These are phyloP conservation scores for Dunaliella salina DNA, from an alignment of 163 green algal species.

Conservation along the genomic window DNA sequence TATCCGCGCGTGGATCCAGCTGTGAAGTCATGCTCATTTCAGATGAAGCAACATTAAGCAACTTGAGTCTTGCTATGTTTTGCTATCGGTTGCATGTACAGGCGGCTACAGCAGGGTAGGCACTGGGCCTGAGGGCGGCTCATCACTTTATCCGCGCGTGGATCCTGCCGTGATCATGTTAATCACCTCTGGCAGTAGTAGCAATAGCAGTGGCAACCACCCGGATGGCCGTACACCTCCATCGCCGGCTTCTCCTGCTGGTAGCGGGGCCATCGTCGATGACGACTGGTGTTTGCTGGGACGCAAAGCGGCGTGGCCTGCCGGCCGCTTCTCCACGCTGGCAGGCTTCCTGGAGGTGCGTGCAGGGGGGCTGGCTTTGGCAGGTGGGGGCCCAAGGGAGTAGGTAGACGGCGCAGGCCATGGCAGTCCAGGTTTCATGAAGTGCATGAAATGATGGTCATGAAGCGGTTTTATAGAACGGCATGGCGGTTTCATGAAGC, in stretches of 20 bases:
- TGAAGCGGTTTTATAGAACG: no score
- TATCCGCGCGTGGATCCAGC: conserved; percentile 74
- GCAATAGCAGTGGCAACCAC: neutral
- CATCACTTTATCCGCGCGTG: conserved; percentile 51
- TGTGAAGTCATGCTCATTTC: conserved; percentile 65
- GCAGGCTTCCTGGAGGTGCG: conserved; percentile 78
- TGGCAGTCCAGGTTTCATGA: no score
- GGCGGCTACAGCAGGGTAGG: neutral
- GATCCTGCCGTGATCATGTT: conserved; percentile 75
- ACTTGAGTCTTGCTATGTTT: no score
- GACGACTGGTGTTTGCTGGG: conserved; percentile 68
- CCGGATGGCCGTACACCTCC: no score
- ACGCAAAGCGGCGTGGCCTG: conserved; percentile 62
- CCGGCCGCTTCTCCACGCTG: conserved; percentile 59
- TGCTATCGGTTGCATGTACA: neutral
- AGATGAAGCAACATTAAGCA: no score
- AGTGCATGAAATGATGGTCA: no score
- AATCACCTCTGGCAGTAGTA: neutral
- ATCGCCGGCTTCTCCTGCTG: neutral
- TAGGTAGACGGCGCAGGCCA: no score
- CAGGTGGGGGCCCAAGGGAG: no score
- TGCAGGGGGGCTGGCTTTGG: neutral
- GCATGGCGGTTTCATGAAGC: no score
- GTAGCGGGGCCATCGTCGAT: neutral
- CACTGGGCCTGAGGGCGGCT: neutral